Base-by-base conservation (phyloP, 208 protist genomes). In the Crithidia mellificae region DNA sequence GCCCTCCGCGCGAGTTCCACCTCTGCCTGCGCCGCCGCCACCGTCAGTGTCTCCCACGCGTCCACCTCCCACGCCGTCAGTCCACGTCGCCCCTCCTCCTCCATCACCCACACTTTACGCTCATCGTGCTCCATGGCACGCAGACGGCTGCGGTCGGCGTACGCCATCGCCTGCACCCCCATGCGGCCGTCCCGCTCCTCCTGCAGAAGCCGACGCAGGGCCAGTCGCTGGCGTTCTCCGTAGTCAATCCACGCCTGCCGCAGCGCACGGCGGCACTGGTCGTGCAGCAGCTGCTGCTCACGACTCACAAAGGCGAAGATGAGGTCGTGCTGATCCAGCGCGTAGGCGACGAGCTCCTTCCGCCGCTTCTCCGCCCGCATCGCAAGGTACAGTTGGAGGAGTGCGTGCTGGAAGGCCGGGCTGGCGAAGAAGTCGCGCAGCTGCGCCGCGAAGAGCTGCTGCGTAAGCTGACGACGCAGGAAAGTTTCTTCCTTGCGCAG, bases 301-400 rank as follows among this genome's bases (percentile, higher is more conserved):
- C 43, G 55, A 49, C 39, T 39, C 0, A 44, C 55, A 63, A 87
- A 88, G 19, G 72, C 56, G 7, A 74, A 71, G 15, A 86, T 80
- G 55, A 91, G 78, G 54, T 88, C 82, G 27, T 80, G 64, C 70
- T 88, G 76, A 39, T 87, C 72, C 46, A 71, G 22, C 17, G 79
- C 82, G 72, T 72, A 91, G n/a, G 15, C 36, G 47, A 75, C 32
- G 51, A 91, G 73, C 34, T 77, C 70, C 51, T 65, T 67, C 25
- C 77, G 73, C 19, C 83, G 73, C 59, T 77, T 61, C 27, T 88
- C 80, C 9, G 72, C 51, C 3, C 82, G 73, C 44, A 91, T 59
- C 17, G 74, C 82, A 19, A 82, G 20, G 61, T 85, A 87, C 7
- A 85, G 39, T 6, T 64, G 43, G 14, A 56, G 55, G 7, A 91